Evolutionary conservation across 139 green algal species (phyloP).

Genomic region (Tetradesmus lagerheimii): DNA sequence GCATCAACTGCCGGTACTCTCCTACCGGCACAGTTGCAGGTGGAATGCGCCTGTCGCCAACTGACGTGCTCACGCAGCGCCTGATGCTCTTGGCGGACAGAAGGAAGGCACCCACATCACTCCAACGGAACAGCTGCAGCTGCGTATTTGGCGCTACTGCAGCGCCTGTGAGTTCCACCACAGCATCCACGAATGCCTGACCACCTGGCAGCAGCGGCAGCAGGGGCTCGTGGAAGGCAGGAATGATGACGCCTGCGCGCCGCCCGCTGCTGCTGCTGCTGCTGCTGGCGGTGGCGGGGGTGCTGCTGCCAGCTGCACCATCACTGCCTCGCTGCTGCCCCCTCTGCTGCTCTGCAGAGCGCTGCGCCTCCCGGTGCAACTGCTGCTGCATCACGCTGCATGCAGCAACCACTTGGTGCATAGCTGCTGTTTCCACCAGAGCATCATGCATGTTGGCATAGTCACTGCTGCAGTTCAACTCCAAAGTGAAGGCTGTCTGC

Average conservation of each 20-base stretch:
- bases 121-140: background rate
- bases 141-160: background rate
- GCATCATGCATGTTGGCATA: no score
- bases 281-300: background rate
- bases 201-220: background rate
- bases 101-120: background rate
- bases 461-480: background rate
- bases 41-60: no score
- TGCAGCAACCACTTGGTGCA: no score
- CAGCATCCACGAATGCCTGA: background rate
- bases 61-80: background rate
- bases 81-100: background rate
- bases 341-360: background rate
- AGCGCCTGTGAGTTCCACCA: background rate
- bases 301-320: background rate
- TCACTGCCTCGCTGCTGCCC: background rate
- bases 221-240: background rate
- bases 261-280: background rate
- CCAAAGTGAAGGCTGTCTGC: no score
- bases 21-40: background rate
- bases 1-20: background rate
- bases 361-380: background rate
- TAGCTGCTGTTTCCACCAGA: no score
- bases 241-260: no score
- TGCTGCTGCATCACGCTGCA: background rate